Evolutionary conservation across 345 rosid species (phyloP).

Genomic region (Anacardium occidentale): DNA sequence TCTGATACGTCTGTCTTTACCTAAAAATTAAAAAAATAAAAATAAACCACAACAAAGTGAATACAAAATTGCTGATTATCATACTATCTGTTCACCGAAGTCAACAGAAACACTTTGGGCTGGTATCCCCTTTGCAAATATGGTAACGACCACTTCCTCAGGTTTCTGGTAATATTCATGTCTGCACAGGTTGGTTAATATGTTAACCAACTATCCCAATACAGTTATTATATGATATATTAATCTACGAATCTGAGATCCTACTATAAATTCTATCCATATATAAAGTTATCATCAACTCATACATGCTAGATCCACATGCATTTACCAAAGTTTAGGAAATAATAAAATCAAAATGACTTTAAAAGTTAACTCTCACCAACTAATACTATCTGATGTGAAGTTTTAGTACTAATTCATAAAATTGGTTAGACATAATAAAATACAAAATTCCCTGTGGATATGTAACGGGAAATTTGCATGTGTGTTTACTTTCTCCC

Average conservation of each 20-base stretch:
- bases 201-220: conserved; percentile 3
- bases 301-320: background rate
- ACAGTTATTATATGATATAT: too few species aligned
- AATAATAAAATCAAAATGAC: background rate
- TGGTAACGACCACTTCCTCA: conserved; percentile 80
- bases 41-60: background rate
- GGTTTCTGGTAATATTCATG: conserved; percentile 89
- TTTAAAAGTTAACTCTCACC: background rate
- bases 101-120: conserved; percentile 51
- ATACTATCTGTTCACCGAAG: conserved; percentile 89
- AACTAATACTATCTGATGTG: background rate
- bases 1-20: background rate
- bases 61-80: conserved; percentile 15
- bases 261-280: too few species aligned
- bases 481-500: background rate
- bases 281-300: too few species aligned
- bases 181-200: conserved; percentile 36
- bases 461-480: background rate
- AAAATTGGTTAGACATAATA: too few species aligned
- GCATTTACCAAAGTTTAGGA: background rate
- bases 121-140: conserved; percentile 81
- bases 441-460: too few species aligned
- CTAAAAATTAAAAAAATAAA: background rate
- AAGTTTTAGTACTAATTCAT: too few species aligned
- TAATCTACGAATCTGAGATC: too few species aligned